Base-by-base conservation (phyloP, 768 basidiomycete genomes). In the Termitomyces sp. region DNA sequence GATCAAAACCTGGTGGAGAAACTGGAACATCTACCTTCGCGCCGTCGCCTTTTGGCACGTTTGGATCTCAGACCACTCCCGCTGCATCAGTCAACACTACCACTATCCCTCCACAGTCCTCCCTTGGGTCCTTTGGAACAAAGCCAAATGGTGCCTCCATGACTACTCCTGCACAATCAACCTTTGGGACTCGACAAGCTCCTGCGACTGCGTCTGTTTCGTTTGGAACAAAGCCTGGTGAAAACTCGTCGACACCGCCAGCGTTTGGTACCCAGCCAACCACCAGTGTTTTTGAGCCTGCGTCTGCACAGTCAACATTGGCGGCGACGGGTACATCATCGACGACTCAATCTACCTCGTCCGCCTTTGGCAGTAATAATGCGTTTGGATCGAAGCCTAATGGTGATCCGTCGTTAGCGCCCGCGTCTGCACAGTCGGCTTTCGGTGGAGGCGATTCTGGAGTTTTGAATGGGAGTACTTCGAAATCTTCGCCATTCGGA, bases 111-210 rank as follows among this genome's bases (percentile, higher is more conserved):
- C 20, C 44, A 0, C 54, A 44, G 20, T 33, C 54, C n/a, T 46
- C 44, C 6, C 36, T 55, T 31, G 54, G 31, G 37, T 37, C 24
- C 18, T 39, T 39, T 3, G 51, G 51, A 27, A 18, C 52, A 41
- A 53, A 53, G 16, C 15, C 27, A n/a, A 30, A 41, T 18, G 27
- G 52, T n/a, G 11, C 27, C 12, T 36, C 44, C 4, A 45, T 13
- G 11, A 36, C 56, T 36, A 27, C 47, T 11, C 47, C 39, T 4
- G 22, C 22, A 13, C 46, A 20, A 20, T 34, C 47, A 49, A 22
- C 56, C 39, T 66, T 66, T 46, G 59, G 57, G 27, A 45, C 30
- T 45, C 30, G 49, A 54, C 47, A 46, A 27, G 42, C 36, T 24
- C 18, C 50, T 18, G 18, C 34, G 6, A 24, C 48, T 44, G 18